Base-by-base conservation (phyloP, 768 basidiomycete genomes). In the Dendrothele bispora region DNA sequence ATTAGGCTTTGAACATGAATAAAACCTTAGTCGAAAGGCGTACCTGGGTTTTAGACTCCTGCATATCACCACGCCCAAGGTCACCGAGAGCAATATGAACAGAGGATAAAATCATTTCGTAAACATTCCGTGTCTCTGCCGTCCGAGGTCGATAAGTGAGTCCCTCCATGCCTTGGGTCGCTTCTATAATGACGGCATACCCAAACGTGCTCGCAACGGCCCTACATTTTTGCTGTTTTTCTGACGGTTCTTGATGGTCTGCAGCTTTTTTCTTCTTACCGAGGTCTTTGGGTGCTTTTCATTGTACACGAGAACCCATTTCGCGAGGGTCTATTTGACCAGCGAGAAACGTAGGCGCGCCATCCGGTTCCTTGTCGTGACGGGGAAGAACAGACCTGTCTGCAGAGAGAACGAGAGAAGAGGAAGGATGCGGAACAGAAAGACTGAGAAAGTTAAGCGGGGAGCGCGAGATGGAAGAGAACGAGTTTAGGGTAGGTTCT, bases 261-360 rank as follows among this genome's bases (percentile, higher is more conserved):
- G n/a, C n/a, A n/a, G n/a, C n/a, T n/a, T 90, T 91, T 77, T 92
- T 92, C 79, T 93, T 94, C 81, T 94, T 95, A 41, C 92, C 88
- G n/a, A 94, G 61, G 61, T 95, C 91, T 63, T 92, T 91, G 11
- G 92, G 91, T 0, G 80, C 83, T 55, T 90, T 82, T n/a, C 92
- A 80, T 50, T 83, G 71, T 28, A 90, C 92, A 21, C 92, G 84
- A 17, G 93, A 92, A 22, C 95, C 95, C 95, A 98, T 98, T 53
- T 95, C 86, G 53, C 77, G 80, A 10, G 83, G 77, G 73, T 92
- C 84, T 49, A 98, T 97, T 24, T 87, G 82, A 14, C 95, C 95
- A 37, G 84, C 86, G 30, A 98, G 83, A 2, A 94, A 86, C 15
- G 94, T 94, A 10, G 95, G 90, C 6, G 92, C 91, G 53, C 95